Base-by-base conservation (phyloP, 2,329 filamentous ascomycete species). In the Passalora sequoiae region DNA sequence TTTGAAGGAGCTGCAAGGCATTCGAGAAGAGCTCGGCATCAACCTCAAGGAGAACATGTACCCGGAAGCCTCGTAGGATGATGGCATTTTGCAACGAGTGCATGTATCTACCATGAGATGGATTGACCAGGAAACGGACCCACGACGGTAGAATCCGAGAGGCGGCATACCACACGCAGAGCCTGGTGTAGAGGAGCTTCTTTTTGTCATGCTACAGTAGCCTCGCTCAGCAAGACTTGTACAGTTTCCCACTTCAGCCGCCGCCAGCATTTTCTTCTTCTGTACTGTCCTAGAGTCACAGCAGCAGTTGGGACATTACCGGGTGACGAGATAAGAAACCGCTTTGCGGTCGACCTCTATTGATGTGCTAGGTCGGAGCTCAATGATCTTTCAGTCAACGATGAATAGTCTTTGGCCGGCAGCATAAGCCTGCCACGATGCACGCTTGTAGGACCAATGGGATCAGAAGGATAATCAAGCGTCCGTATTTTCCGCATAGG, bases 1-100 rank as follows among this genome's bases (percentile, higher is more conserved):
- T 73, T 82, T 98, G 50, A 78, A 86, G 65, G 87, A 95, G 75
- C 87, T 98, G 59, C 88, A 94, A 77, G 77, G 84, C 55, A 77
- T 97, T 63, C 84, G 89, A 63, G 87, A 94, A 77, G 91, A 97
- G 76, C 82, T 97, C 53, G 91, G 91, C 60, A 81, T 97, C 61
- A 75, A 80, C 56, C 79, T 96, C 61, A 94, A 92, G 78, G 91
- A 97, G 78, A 82, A 87, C 63, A 77, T 97, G 69, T 97, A 89
- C 74, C 89, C 91, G 51, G 69, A 76, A 36, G 38, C 42, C 35
- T 56, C 57, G 50, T 58, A 58, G 38, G 38, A 33, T 16, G 42
- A 48, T 22, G 17, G 44, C 25, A 38, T 19, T 16, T 13, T 33
- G 31, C 7, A 16, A 38, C 13, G 33, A 25, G 36, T 38, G 33